Percentiles rank a stretch among this genome's conserved stretches.
These are phyloP conservation scores for Monosporascus sp. DNA, from an alignment of 2,329 filamentous ascomycete species.

Conservation along the genomic window DNA sequence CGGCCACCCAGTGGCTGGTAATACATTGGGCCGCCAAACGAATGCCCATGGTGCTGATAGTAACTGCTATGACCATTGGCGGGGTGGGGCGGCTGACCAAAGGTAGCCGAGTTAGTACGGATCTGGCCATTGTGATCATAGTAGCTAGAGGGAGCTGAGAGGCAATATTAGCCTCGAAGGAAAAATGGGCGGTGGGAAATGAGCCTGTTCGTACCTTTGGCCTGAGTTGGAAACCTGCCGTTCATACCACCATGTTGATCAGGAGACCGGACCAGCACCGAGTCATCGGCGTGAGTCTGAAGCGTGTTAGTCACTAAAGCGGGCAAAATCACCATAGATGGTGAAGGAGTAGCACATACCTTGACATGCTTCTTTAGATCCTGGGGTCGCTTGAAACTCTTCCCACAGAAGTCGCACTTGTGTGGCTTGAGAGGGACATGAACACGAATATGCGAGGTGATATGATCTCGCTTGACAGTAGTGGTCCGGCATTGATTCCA, in stretches of 20 bases:
- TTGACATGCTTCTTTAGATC: slow-evolving; percentile 99
- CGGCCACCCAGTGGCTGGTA: slow-evolving; percentile 60
- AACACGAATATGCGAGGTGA: slow-evolving; percentile 96
- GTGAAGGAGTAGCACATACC: slow-evolving; percentile 31
- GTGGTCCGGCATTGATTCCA: slow-evolving; percentile 96
- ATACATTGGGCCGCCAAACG: slow-evolving; percentile 69
- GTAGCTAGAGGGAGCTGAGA: slow-evolving; percentile 50
- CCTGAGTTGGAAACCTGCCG: slow-evolving; percentile 47
- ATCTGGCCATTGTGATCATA: slow-evolving; percentile 63
- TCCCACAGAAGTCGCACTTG: slow-evolving; percentile 97
- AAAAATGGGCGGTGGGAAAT: slow-evolving; percentile 18
- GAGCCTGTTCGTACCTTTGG: slow-evolving; percentile 44
- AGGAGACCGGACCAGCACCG: slow-evolving; percentile 57
- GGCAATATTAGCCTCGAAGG: slow-evolving; percentile 37
- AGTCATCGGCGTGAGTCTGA: slow-evolving; percentile 89
- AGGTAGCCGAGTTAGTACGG: slow-evolving; percentile 49
- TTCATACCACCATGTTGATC: slow-evolving; percentile 48
- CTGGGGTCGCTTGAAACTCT: slow-evolving; percentile 98
- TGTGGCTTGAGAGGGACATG: slow-evolving; percentile 99
- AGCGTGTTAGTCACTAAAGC: slow-evolving; percentile 14
- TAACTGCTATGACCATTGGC: slow-evolving; percentile 56
- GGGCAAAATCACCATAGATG: neutral
- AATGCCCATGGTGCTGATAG: slow-evolving; percentile 45
- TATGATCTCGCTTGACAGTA: slow-evolving; percentile 97
- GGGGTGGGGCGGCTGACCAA: slow-evolving; percentile 43